These are phyloP conservation scores for Closterium sp. DNA, from an alignment of 139 green algal species.

Conservation along the genomic window DNA sequence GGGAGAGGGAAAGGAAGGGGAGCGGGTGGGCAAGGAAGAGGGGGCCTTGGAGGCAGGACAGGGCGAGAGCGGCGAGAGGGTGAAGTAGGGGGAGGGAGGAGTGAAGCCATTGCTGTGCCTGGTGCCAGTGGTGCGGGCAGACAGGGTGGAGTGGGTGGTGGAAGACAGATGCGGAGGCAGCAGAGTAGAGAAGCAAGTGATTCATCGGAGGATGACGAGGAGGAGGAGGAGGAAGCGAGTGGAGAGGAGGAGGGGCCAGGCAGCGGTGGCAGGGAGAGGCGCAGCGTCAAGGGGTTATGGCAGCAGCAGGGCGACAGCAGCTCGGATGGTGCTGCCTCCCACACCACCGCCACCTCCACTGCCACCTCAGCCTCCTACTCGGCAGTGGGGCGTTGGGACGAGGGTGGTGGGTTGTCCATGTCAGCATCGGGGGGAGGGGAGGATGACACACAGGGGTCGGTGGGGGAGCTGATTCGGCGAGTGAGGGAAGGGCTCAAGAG, in stretches of 20 bases:
- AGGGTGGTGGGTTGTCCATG: neutral
- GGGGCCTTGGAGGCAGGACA: neutral
- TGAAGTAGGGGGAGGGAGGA: neutral
- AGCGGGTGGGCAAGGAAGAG: neutral
- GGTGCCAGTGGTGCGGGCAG: neutral
- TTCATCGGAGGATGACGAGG: constrained; percentile 12
- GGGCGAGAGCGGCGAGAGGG: neutral
- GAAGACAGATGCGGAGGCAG: neutral
- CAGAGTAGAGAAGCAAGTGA: neutral
- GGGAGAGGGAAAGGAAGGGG: neutral
- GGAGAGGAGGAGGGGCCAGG: neutral
- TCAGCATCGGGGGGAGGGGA: neutral
- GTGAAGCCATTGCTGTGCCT: neutral
- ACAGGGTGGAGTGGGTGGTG: neutral
- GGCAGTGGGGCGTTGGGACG: neutral
- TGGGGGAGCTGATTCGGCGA: neutral
- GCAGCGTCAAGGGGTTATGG: neutral
- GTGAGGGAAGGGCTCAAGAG: neutral
- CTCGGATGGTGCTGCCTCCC: neutral
- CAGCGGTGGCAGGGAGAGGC: neutral
- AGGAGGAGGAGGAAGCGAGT: neutral
- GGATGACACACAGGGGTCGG: neutral
- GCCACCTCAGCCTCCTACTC: neutral
- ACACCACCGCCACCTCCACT: neutral
- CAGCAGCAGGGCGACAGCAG: neutral